Percentiles rank a stretch among this genome's conserved stretches.
Evolutionary conservation across 306 rosid species (phyloP).

Genomic region (Cyamopsis tetragonoloba): DNA sequence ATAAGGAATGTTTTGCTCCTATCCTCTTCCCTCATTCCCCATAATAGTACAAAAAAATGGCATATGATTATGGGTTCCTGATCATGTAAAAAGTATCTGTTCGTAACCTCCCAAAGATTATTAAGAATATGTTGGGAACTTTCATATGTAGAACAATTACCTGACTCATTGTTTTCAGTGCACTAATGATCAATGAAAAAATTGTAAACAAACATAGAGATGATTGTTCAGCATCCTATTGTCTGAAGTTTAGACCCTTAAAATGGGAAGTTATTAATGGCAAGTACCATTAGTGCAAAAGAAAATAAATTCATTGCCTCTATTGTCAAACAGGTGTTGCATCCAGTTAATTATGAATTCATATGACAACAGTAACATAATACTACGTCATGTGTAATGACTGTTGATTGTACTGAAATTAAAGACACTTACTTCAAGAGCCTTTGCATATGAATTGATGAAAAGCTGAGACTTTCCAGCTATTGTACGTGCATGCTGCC

Average conservation of each 20-base stretch:
- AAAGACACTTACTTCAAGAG: conserved; percentile 68
- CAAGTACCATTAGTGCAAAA: not conserved
- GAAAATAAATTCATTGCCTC: not conserved
- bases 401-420: not conserved
- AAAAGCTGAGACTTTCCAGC: conserved; percentile 93
- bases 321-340: not conserved
- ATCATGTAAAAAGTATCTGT: not conserved
- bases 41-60: not conserved
- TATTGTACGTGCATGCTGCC: conserved; percentile 92
- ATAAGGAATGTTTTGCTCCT: not conserved
- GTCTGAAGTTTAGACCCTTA: not conserved
- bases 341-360: not conserved
- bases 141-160: not conserved
- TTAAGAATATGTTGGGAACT: not conserved
- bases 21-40: not conserved
- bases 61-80: not conserved
- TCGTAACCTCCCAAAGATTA: not conserved
- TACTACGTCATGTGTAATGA: no score
- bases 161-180: not conserved
- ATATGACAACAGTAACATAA: conserved; percentile 11
- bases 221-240: not conserved
- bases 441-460: conserved; percentile 94
- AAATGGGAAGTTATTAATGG: not conserved
- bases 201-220: not conserved
- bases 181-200: not conserved